phyloP scores from a whole-genome alignment of 805 yeast genomes.

The Schizosaccharomyces octosporus region DNA sequence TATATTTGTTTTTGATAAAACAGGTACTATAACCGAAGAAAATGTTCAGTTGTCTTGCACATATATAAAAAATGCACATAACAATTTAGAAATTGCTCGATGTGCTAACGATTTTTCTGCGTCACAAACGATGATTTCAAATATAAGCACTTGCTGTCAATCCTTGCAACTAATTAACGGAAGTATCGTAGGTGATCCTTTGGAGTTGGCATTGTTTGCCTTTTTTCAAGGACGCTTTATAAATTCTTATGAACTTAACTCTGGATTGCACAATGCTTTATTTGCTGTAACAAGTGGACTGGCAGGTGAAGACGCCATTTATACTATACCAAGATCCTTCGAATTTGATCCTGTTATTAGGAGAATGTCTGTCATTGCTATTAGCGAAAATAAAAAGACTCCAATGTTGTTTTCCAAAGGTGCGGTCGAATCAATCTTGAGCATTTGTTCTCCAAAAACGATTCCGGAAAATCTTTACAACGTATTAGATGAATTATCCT shows the following conservation, averaged over 20 bases:
- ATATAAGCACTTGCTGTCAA: constrained; percentile 45
- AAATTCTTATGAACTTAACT: constrained; percentile 4
- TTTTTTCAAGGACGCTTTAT: constrained; percentile 52
- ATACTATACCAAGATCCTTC: constrained; percentile 30
- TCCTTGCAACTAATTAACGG: constrained; percentile 57
- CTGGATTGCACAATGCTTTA: not conserved
- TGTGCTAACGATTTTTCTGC: not conserved
- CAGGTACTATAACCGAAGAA: constrained; percentile 93
- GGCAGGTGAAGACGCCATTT: constrained; percentile 1
- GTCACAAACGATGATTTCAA: not conserved
- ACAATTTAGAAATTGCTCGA: constrained; percentile 5
- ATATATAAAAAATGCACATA: constrained; percentile 14
- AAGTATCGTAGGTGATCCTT: constrained; percentile 75
- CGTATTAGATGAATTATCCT: constrained; percentile 61
- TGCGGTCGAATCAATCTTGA: constrained; percentile 80
- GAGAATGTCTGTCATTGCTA: constrained; percentile 68
- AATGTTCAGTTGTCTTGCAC: constrained; percentile 66
- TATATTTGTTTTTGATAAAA: constrained; percentile 78
- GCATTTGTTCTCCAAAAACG: constrained; percentile 44
- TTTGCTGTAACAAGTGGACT: not conserved
- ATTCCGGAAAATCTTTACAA: constrained; percentile 56
- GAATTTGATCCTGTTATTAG: constrained; percentile 70
- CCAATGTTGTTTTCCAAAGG: constrained; percentile 58
- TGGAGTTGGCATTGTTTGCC: constrained; percentile 79
- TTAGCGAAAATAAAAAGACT: constrained; percentile 18